Evolutionary conservation across 306 rosid genomes (phyloP).

Genomic region (Dalbergia oliveri): DNA sequence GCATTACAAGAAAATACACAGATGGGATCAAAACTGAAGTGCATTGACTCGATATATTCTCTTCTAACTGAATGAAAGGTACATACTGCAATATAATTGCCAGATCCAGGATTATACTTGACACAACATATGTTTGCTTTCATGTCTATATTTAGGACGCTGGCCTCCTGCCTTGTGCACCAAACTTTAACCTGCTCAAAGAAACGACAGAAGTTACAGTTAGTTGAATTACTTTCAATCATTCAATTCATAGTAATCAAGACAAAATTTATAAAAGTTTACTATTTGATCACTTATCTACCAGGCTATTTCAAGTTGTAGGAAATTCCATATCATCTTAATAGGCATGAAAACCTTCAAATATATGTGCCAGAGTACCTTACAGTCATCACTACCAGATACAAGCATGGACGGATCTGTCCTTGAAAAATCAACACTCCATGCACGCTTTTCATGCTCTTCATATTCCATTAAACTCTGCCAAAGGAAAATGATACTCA

Average conservation of each 20-base stretch:
- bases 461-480: slow-evolving; percentile 98
- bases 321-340: slow-evolving; percentile 20
- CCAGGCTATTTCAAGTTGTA: background rate
- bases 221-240: slow-evolving; percentile 28
- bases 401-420: slow-evolving; percentile 97
- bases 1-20: slow-evolving; percentile 34
- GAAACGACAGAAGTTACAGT: slow-evolving; percentile 37
- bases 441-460: slow-evolving; percentile 98
- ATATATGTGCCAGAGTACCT: slow-evolving; percentile 59
- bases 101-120: slow-evolving; percentile 96
- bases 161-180: slow-evolving; percentile 95
- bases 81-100: slow-evolving; percentile 88
- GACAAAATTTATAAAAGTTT: background rate
- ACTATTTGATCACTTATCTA: slow-evolving; percentile 24
- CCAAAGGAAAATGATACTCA: slow-evolving; percentile 32
- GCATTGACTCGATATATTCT: slow-evolving; percentile 28
- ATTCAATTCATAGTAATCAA: slow-evolving; percentile 6
- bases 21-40: slow-evolving; percentile 28
- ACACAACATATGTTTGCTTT: slow-evolving; percentile 99
- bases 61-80: slow-evolving; percentile 46
- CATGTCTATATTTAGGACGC: slow-evolving; percentile 93
- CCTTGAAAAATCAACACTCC: slow-evolving; percentile 99
- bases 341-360: slow-evolving; percentile 34
- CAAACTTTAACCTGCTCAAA: slow-evolving; percentile 88
- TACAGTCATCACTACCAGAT: slow-evolving; percentile 98